Conservation (phyloP, 257 asterid species). For the Salvia rosmarinus region DNA sequence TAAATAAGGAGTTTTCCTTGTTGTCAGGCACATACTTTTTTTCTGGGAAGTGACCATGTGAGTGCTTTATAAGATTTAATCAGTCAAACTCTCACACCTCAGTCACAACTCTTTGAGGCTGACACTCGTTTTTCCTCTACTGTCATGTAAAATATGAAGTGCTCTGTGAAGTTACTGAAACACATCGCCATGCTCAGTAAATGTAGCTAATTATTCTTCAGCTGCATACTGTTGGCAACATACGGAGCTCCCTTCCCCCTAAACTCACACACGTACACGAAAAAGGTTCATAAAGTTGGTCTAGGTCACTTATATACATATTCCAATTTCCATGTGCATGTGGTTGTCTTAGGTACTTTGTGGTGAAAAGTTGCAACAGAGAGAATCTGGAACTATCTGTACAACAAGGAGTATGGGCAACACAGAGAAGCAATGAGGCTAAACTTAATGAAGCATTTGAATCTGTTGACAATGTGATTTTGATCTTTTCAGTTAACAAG, state of each 20-base stretch:
- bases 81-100: not conserved
- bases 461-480: conserved; percentile 87
- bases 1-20: conserved; percentile 2
- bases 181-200: conserved; percentile 13
- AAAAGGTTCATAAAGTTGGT: conserved; percentile 13
- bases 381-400: conserved; percentile 97
- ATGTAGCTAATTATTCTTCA: conserved; percentile 5
- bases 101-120: conserved; percentile 11
- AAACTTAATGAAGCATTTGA: conserved; percentile 98
- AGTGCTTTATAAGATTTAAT: not conserved
- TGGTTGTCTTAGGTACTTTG: conserved; percentile 78
- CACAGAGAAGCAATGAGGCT: conserved; percentile 97
- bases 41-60: not conserved
- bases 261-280: not conserved
- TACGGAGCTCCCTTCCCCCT: not conserved
- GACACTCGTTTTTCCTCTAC: not conserved
- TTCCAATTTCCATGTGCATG: conserved; percentile 39
- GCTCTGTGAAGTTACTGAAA: conserved; percentile 13
- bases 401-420: conserved; percentile 99
- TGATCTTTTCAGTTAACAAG: conserved; percentile 91
- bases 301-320: conserved; percentile 38
- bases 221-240: not conserved
- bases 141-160: not conserved
- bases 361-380: conserved; percentile 97
- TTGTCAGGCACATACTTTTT: not conserved